Base-by-base conservation (phyloP, 805 yeast genomes). In the Barnettozyma salicaria region DNA sequence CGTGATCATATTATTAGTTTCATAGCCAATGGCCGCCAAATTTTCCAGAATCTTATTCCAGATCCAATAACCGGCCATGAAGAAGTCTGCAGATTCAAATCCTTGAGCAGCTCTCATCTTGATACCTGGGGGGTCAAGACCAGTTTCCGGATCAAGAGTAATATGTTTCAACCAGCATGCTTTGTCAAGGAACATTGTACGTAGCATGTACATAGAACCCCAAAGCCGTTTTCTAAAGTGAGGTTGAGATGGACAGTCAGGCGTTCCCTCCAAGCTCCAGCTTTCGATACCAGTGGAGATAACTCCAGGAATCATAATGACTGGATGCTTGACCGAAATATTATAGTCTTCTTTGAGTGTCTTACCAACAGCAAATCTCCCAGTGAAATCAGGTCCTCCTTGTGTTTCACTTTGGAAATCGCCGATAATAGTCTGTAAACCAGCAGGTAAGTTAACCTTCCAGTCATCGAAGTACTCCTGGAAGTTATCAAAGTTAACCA, bases 41-140 rank as follows among this genome's bases (percentile, higher is more conserved):
- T 92, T 92, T 59, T 90, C 96, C n/a, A 92, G 67, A 36, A 92
- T 76, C 57, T 92, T 92, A 57, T 86, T 87, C 98, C 98, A 92
- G 52, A 92, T 86, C 98, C 98, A 92, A 59, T 92, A 92, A 0
- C 98, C 98, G 4, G 97, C 85, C 60, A 92, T 78, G 53, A 92
- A 92, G 60, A 87, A 92, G 61, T 92, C 98, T 1, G 96, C 92
- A 1, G 96, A 92, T 51, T 89, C 97, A 58, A 92, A 85, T 0
- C 98, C 98, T 57, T 85, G 95, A 1, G 96, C 90, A 0, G 97
- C 94, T 39, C 98, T 67, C 19, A 92, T 56, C 49, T 70, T 81
- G 49, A 85, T 72, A 36, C 83, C 74, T 1, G 83, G 81, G 1
- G 98, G 98, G 57, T 92, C 98, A 19, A 92, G 63, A 0, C 98